phyloP scores from a whole-genome alignment of 2,329 filamentous ascomycete genomes.

The Trichoderma sp. region DNA sequence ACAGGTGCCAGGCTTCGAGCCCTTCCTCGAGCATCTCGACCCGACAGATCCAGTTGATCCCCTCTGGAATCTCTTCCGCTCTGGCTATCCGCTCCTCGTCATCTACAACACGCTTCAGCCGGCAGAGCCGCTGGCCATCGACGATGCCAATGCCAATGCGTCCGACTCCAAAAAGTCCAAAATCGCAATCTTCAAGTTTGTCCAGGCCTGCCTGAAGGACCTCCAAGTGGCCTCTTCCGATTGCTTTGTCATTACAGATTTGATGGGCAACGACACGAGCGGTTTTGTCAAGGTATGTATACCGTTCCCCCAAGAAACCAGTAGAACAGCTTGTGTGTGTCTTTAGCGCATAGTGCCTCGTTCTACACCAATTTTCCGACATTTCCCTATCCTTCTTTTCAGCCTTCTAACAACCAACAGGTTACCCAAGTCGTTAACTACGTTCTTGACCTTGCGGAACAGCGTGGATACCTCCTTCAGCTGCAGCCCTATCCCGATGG shows the following conservation, averaged over 20 bases:
- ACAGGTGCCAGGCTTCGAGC: constrained; percentile 80
- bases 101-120: constrained; percentile 87
- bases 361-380: neutral
- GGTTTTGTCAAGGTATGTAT: constrained; percentile 88
- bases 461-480: constrained; percentile 69
- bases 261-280: constrained; percentile 91
- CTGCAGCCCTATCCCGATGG: constrained; percentile 57
- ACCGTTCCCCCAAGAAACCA: constrained; percentile 21
- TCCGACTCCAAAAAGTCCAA: constrained; percentile 77
- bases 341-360: neutral
- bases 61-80: constrained; percentile 82
- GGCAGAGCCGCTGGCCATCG: constrained; percentile 63
- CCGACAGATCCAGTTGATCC: constrained; percentile 78
- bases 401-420: constrained; percentile 24
- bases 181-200: constrained; percentile 86
- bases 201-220: constrained; percentile 82
- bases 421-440: constrained; percentile 90
- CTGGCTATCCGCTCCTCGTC: constrained; percentile 78
- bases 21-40: constrained; percentile 69
- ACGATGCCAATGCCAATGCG: constrained; percentile 54
- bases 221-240: constrained; percentile 76
- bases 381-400: neutral
- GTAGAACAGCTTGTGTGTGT: neutral
- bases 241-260: constrained; percentile 87
- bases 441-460: constrained; percentile 82